Conservation (phyloP, 805 yeast genomes). For the Kodamaea sagamina region DNA sequence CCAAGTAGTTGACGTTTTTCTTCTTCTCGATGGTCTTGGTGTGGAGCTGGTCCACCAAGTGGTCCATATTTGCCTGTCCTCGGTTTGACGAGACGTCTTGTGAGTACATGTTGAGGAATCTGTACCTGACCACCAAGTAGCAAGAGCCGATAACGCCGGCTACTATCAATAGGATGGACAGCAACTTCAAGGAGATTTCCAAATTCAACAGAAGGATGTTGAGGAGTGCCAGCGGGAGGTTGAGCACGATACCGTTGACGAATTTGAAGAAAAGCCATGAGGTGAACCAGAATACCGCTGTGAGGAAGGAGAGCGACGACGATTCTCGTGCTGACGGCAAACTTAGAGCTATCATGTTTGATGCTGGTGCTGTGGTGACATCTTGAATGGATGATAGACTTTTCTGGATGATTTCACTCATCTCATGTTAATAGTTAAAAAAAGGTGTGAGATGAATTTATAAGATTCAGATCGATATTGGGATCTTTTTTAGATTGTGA, state of each 20-base stretch:
- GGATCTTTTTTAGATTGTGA: no score
- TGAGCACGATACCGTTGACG: slow-evolving; percentile 20
- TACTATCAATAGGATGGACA: slow-evolving; percentile 42
- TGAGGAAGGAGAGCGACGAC: slow-evolving; percentile 16
- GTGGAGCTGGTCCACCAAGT: slow-evolving; percentile 43
- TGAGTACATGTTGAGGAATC: slow-evolving; percentile 64
- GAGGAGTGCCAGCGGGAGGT: slow-evolving; percentile 23
- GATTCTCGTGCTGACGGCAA: slow-evolving; percentile 19
- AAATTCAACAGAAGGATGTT: slow-evolving; percentile 43
- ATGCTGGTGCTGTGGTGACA: not conserved
- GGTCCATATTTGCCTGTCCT: slow-evolving; percentile 40
- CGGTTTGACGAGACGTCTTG: slow-evolving; percentile 44
- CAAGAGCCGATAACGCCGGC: slow-evolving; percentile 32
- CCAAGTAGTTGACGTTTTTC: slow-evolving; percentile 61
- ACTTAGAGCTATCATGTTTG: not conserved
- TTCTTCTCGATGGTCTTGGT: slow-evolving; percentile 22
- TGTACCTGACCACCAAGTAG: slow-evolving; percentile 59
- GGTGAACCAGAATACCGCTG: slow-evolving; percentile 19
- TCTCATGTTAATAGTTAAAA: no score
- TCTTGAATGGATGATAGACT: no score
- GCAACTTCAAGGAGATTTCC: slow-evolving; percentile 53
- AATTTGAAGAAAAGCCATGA: slow-evolving; percentile 22
- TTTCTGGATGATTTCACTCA: no score
- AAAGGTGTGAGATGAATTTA: no score
- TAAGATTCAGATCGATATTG: no score